phyloP scores from a whole-genome alignment of 2,329 filamentous ascomycete species.

The Apiospora aurea region DNA sequence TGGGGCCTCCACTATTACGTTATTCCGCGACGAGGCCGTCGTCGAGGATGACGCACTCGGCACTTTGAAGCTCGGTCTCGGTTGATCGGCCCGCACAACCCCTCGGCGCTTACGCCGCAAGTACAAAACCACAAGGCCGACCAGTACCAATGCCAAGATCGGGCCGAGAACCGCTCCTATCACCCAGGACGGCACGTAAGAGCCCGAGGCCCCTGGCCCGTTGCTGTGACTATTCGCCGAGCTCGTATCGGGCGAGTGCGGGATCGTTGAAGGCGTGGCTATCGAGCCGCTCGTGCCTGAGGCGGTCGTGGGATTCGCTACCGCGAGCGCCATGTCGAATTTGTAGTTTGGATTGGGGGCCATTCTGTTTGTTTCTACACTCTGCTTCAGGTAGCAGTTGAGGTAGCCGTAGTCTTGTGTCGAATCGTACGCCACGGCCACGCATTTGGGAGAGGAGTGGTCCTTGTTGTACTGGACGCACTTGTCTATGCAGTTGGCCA shows the following conservation, averaged over 20 bases:
- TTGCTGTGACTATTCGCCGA: background rate
- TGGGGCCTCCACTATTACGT: background rate
- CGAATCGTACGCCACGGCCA: background rate
- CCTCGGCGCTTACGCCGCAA: background rate
- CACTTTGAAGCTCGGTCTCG: background rate
- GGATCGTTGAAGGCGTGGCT: background rate
- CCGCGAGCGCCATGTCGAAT: background rate
- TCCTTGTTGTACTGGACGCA: slow-evolving; percentile 10
- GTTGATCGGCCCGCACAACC: background rate
- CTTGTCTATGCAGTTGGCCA: slow-evolving; percentile 6
- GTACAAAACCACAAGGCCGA: background rate
- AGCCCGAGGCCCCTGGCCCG: background rate
- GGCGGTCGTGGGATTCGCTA: background rate
- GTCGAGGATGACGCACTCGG: background rate
- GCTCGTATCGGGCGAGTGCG: background rate
- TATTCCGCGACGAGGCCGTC: background rate
- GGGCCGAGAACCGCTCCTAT: background rate
- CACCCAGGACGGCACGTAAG: background rate
- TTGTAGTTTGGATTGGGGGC: background rate
- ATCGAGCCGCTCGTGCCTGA: no score
- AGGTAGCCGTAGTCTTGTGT: background rate
- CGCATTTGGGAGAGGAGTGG: background rate
- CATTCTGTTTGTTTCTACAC: background rate
- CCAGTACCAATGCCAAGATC: background rate
- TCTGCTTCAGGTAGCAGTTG: slow-evolving; percentile 12